phyloP scores from a whole-genome alignment of 2,329 filamentous ascomycete species.

The Monosporascus sp. region DNA sequence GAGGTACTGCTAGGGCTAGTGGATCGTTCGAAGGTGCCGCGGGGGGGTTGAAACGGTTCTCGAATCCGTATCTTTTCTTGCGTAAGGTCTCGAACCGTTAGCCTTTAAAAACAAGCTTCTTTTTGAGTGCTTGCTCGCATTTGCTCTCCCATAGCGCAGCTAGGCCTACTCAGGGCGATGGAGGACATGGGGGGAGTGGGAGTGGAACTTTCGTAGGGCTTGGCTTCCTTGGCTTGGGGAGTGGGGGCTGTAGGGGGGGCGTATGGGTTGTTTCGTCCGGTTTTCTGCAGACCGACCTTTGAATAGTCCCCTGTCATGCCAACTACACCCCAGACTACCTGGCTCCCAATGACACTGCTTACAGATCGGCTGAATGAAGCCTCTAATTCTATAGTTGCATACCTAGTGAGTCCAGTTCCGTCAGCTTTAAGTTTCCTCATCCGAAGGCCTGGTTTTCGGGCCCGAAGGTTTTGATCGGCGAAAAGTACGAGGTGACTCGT shows the following conservation, averaged over 20 bases:
- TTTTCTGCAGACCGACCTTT: constrained; percentile 23
- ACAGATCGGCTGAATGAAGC: constrained; percentile 13
- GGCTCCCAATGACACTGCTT: constrained; percentile 19
- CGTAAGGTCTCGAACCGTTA: not conserved
- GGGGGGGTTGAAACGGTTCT: not conserved
- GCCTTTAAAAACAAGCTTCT: not conserved
- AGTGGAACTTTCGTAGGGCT: not conserved
- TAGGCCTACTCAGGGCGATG: not conserved
- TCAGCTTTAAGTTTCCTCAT: constrained; percentile 14
- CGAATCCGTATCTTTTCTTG: not conserved
- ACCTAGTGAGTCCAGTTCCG: constrained; percentile 4
- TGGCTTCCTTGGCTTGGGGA: constrained; percentile 1
- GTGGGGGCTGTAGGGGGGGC: constrained; percentile 10
- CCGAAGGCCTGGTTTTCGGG: not conserved
- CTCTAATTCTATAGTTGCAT: constrained; percentile 1
- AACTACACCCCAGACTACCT: constrained; percentile 21
- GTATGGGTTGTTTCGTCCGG: constrained; percentile 6
- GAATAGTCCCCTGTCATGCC: constrained; percentile 22
- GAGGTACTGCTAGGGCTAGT: constrained; percentile 21
- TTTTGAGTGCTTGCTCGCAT: not conserved
- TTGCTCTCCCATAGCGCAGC: not conserved
- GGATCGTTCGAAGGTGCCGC: constrained; percentile 9
- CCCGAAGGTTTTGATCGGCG: not conserved
- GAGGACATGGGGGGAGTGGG: not conserved
- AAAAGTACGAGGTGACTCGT: not conserved